phyloP scores from a whole-genome alignment of 2,329 filamentous ascomycete genomes.

The Diaporthe sp. region DNA sequence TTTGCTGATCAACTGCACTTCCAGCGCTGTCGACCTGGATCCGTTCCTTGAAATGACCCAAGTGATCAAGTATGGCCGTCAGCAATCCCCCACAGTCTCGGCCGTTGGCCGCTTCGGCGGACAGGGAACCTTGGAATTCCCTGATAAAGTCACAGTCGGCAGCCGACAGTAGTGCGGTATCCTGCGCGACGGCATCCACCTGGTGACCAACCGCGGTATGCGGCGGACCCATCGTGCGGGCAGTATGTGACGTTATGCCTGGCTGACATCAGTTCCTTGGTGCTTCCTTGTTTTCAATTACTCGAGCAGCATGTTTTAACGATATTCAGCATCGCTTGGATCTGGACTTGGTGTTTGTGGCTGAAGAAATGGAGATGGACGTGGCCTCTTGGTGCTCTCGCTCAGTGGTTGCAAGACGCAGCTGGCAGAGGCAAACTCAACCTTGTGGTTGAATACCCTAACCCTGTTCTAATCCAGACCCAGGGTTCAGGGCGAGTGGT shows the following conservation, averaged over 20 bases:
- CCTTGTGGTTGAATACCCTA: background rate
- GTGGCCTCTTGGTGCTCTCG: background rate
- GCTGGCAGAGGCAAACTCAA: background rate
- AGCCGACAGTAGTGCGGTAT: slow-evolving; percentile 26
- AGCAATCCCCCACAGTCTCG: slow-evolving; percentile 36
- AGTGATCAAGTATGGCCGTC: slow-evolving; percentile 14
- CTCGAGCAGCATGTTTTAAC: background rate
- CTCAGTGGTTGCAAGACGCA: background rate
- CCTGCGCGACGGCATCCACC: background rate
- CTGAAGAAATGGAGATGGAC: background rate
- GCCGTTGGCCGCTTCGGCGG: background rate
- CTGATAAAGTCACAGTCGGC: slow-evolving; percentile 32
- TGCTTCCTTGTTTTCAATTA: background rate
- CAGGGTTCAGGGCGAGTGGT: background rate
- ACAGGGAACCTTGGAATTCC: slow-evolving; percentile 1
- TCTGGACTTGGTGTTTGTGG: background rate
- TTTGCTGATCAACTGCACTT: background rate
- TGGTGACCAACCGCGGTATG: background rate
- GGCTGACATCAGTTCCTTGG: background rate
- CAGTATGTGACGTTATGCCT: background rate
- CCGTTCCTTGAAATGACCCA: slow-evolving; percentile 13
- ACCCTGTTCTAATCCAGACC: background rate
- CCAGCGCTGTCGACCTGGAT: background rate
- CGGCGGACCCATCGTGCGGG: slow-evolving; percentile 18
- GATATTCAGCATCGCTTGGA: background rate